Base-by-base conservation (phyloP, 371 early-diverging fungal species). In the Parasitella parasitica region DNA sequence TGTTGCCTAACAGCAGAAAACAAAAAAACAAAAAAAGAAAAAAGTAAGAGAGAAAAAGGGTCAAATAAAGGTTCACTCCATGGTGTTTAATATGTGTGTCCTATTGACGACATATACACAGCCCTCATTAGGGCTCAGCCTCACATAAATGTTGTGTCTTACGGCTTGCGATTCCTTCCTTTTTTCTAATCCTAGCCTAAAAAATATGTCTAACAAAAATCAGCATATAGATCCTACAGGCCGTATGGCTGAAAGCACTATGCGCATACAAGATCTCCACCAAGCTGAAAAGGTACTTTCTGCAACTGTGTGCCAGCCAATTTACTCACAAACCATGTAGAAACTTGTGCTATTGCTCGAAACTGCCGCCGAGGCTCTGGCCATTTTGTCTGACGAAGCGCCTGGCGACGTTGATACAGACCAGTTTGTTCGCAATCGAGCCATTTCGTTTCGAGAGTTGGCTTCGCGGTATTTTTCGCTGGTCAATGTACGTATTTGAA, bases 331-430 rank as follows among this genome's bases (percentile, higher is more conserved):
- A 32, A 32, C 11, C 11, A 32, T 32, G 22, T 55, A 80, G 80
- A 77, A 80, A 75, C 56, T 80, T 15, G 77, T 80, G 0, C 56
- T 69, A 18, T 50, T 80, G 15, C 63, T 80, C 4, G 77, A 80
- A 52, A 77, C 77, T 7, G 77, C 77, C 32, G 75, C 75, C 11
- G 73, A 80, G 24, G 80, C 76, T 0, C 35, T 80, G 7, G 54
- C 67, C 20, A 62, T 77, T 2, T 52, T 80, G 13, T 65, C 72
- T 13, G 77, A 76, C 26, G 75, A 77, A 26, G 73, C 61, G 13
- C 61, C 66, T 0, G 56, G 63, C 11, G 77, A 70, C 6, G 62
- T 66, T 28, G 59, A 70, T 9, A 32, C 72, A 0, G 75, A 77
- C 2, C 63, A 70, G 39, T 67, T 71, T 37, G 54, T 73, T 13